Conservation (phyloP, 176 grass and related monocot genomes). For the Triticum monococcum region DNA sequence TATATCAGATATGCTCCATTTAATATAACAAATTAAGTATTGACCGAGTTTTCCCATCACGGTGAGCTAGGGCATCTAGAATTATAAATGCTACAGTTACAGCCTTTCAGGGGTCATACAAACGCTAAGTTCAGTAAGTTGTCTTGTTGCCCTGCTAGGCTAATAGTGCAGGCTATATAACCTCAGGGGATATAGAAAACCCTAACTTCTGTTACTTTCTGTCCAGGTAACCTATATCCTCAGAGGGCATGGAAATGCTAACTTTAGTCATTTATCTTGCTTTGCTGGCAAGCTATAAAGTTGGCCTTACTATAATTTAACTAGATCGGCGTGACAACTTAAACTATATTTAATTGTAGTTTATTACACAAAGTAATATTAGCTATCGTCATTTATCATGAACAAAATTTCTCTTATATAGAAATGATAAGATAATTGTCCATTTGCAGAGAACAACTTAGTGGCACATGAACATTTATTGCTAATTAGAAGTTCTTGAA, state of each 20-base stretch:
- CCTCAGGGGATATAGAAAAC: no score
- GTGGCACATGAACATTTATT: background rate
- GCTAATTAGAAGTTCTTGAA: constrained; percentile 14
- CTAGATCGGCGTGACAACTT: background rate
- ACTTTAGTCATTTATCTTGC: background rate
- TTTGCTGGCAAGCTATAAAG: background rate
- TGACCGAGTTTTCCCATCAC: background rate
- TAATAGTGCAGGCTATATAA: background rate
- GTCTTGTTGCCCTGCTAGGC: background rate
- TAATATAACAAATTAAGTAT: background rate
- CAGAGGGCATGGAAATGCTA: background rate
- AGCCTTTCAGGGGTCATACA: background rate
- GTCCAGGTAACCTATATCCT: background rate
- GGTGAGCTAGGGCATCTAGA: background rate
- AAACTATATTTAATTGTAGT: background rate
- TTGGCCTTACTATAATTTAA: background rate
- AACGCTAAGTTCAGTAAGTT: background rate
- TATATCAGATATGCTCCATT: constrained; percentile 2
- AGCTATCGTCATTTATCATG: background rate
- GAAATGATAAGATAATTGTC: background rate
- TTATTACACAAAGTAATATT: background rate
- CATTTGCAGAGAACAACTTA: background rate
- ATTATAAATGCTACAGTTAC: background rate
- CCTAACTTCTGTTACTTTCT: background rate
- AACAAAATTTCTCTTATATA: background rate